Conservation (phyloP, 139 green algal genomes). For the Trebouxia sp. region DNA sequence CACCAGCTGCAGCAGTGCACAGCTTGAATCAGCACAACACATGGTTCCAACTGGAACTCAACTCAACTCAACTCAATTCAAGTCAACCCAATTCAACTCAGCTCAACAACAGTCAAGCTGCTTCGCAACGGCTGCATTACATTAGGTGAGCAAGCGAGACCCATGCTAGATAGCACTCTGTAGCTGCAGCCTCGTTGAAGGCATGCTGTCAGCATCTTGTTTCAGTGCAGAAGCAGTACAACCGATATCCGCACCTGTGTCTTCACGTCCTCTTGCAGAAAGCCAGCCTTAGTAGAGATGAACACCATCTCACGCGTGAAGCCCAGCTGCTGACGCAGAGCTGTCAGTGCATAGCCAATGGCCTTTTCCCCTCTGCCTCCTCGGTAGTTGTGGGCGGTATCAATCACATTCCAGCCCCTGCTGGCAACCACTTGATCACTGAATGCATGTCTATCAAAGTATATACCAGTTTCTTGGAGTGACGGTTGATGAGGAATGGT, state of each 20-base stretch:
- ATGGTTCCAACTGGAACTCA: no score
- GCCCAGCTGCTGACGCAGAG: constrained; percentile 33
- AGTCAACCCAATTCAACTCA: no score
- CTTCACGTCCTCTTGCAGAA: constrained; percentile 31
- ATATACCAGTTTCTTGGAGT: background rate
- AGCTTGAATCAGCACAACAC: background rate
- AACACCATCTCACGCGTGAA: constrained; percentile 65
- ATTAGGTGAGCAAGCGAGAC: no score
- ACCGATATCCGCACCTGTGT: background rate
- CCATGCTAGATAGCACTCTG: no score
- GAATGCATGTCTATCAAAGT: constrained; percentile 31
- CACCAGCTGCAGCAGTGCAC: constrained; percentile 14
- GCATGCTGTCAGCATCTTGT: no score
- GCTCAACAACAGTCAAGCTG: no score
- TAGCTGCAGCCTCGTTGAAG: no score
- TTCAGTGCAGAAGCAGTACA: no score
- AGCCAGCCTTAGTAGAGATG: constrained; percentile 74
- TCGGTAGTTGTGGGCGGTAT: constrained; percentile 79
- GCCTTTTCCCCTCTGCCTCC: constrained; percentile 46
- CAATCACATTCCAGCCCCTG: constrained; percentile 75
- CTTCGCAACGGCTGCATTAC: no score
- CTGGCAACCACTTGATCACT: constrained; percentile 27
- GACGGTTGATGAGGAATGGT: background rate
- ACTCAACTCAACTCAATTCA: no score
- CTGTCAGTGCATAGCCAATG: constrained; percentile 56